Evolutionary conservation across 257 asterid genomes (phyloP), one percentile per base, ranked within the genome.

Genomic region (Nicotiana paniculata): DNA sequence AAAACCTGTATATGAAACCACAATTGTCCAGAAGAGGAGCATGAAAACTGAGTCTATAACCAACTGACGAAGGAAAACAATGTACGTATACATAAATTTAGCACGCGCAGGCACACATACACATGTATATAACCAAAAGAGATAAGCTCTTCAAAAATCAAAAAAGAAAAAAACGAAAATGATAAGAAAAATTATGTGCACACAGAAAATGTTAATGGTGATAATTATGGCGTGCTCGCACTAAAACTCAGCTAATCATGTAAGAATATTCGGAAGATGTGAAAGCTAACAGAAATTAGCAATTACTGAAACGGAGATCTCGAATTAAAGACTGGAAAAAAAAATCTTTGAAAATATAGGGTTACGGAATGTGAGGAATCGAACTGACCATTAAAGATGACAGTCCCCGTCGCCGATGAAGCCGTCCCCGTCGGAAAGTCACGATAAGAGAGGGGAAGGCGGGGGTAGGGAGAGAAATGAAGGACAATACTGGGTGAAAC

Each of bases 381-480:
- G 33, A 83, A 61, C 55, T 37, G 57, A 84, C 67, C 35, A 12
- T 80, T 39, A 28, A 77, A 54, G 15, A 18, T 13, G 61, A 43
- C n/a, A 10, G 7, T 1, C 43, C 67, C 68, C 85, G 37, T 35
- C 15, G 16, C 9, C 3, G 24, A 77, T 16, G 80, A 68, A 33
- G 26, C 46, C 2, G 80, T 39, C 79, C 51, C 80, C 87, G 54
- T 35, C 48, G 53, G 76, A 67, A 69, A 43, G 80, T 13, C n/a
- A 53, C 70, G 82, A 39, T 59, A 53, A 18, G 32, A 26, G 30
- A 62, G n/a, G 24, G 24, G 78, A 54, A 7, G 55, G 39, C 68
- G 63, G 21, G 26, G 64, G 72, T 4, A 9, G 65, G 3, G 64
- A 39, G 53, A 5, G 75, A 35, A 53, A n/a, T 7, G 83, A 64